These are phyloP conservation scores for Metarhizium brunneum DNA, from an alignment of 2,329 filamentous ascomycete genomes.

Conservation along the genomic window DNA sequence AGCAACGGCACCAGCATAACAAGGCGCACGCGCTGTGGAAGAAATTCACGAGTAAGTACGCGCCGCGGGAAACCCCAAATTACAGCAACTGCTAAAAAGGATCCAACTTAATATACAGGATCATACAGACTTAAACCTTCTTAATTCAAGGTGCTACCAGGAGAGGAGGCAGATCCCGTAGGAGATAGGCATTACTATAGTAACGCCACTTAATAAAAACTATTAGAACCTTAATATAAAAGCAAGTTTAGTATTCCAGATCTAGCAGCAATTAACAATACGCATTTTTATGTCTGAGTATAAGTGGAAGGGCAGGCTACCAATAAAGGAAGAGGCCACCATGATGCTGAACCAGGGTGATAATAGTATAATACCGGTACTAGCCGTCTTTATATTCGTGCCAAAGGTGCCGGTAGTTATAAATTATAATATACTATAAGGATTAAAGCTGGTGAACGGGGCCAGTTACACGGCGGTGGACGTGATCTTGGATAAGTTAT, in stretches of 20 bases:
- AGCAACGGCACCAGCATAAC: conserved; percentile 1
- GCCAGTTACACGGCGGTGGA: too few species aligned
- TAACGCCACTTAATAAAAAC: conserved; percentile 8
- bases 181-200: conserved; percentile 5
- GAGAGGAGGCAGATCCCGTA: neutral
- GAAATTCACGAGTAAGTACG: too few species aligned
- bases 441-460: neutral
- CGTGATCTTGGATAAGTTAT: too few species aligned
- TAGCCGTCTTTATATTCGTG: conserved; percentile 2
- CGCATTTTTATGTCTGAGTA: too few species aligned
- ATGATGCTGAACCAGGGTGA: conserved; percentile 2
- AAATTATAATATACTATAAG: neutral
- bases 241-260: neutral
- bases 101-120: too few species aligned
- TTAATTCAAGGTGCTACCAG: too few species aligned
- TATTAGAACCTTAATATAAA: conserved; percentile 8
- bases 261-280: too few species aligned
- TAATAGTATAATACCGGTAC: neutral
- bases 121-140: too few species aligned
- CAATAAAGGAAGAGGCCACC: conserved; percentile 2
- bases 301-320: neutral
- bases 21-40: neutral
- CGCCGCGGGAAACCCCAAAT: too few species aligned
- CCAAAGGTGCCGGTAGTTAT: neutral
- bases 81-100: too few species aligned